Conservation (phyloP, 352 stramenopile species). For the Phytophthora hibernalis region DNA sequence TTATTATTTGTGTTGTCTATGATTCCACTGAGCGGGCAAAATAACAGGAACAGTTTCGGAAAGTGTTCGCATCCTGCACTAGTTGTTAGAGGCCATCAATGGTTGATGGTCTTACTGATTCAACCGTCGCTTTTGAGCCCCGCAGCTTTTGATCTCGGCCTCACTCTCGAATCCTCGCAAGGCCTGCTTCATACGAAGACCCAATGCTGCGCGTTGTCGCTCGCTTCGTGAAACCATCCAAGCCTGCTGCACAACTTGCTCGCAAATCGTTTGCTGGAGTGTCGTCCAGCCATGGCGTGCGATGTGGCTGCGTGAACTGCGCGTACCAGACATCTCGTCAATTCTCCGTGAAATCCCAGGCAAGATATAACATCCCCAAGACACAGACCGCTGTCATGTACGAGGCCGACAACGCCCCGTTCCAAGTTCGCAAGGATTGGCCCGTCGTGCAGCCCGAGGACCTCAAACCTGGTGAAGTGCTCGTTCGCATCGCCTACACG, state of each 20-base stretch:
- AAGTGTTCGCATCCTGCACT: too few species aligned
- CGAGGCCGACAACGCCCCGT: slow-evolving; percentile 50
- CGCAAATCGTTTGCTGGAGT: slow-evolving; percentile 27
- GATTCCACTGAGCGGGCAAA: too few species aligned
- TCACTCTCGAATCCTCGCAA: slow-evolving; percentile 23
- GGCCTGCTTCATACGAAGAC: background rate
- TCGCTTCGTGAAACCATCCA: slow-evolving; percentile 29
- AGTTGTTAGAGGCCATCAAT: too few species aligned
- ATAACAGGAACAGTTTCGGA: too few species aligned
- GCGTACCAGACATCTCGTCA: slow-evolving; percentile 17
- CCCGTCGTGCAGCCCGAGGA: slow-evolving; percentile 53
- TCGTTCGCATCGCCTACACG: slow-evolving; percentile 58
- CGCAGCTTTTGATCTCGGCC: too few species aligned
- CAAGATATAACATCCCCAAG: slow-evolving; percentile 54
- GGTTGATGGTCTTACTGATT: too few species aligned
- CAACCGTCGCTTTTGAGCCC: too few species aligned
- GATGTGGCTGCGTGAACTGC: slow-evolving; percentile 28
- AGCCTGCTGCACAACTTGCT: slow-evolving; percentile 10
- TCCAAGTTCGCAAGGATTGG: slow-evolving; percentile 59
- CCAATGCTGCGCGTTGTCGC: slow-evolving; percentile 33
- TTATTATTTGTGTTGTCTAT: too few species aligned
- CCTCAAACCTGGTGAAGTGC: slow-evolving; percentile 54
- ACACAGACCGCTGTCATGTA: slow-evolving; percentile 60
- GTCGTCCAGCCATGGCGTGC: slow-evolving; percentile 8
- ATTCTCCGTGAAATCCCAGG: slow-evolving; percentile 49